phyloP scores from a whole-genome alignment of 352 stramenopile genomes.

The Phytophthora hibernalis region DNA sequence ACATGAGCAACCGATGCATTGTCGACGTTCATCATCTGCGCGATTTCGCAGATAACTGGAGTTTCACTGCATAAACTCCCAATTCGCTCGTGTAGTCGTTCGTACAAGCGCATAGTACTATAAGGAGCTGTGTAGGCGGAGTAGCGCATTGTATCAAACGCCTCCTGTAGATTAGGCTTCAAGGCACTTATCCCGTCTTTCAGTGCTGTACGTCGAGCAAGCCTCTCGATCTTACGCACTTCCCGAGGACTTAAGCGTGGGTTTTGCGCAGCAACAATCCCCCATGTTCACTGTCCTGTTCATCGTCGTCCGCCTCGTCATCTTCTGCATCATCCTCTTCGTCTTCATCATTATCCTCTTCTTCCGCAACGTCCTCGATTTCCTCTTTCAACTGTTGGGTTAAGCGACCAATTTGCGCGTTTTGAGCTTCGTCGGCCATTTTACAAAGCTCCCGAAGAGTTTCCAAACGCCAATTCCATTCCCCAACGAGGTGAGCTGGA shows the following conservation, averaged over 20 bases:
- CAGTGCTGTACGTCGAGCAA: conserved; percentile 22
- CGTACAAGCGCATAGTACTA: conserved; percentile 27
- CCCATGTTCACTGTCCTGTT: conserved; percentile 22
- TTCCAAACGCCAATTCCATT: conserved; percentile 49
- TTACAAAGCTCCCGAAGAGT: conserved; percentile 36
- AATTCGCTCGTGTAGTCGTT: conserved; percentile 37
- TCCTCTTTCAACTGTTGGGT: conserved; percentile 26
- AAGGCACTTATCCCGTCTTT: conserved; percentile 31
- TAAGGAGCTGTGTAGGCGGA: conserved; percentile 47
- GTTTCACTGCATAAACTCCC: conserved; percentile 47
- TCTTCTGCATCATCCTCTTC: conserved; percentile 40
- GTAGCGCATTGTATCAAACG: conserved; percentile 38
- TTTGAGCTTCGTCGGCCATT: conserved; percentile 36
- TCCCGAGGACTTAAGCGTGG: conserved; percentile 17
- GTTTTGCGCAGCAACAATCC: neutral
- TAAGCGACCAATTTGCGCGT: conserved; percentile 23
- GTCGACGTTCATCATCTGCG: conserved; percentile 4
- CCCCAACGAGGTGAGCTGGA: neutral
- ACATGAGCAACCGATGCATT: neutral
- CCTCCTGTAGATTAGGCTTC: conserved; percentile 41
- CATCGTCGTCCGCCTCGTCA: conserved; percentile 26
- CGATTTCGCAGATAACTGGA: conserved; percentile 52
- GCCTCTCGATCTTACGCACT: conserved; percentile 24
- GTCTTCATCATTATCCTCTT: conserved; percentile 34
- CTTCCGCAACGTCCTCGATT: conserved; percentile 33